phyloP scores from a whole-genome alignment of 176 grass and related monocot species.

The Zizania latifolia region DNA sequence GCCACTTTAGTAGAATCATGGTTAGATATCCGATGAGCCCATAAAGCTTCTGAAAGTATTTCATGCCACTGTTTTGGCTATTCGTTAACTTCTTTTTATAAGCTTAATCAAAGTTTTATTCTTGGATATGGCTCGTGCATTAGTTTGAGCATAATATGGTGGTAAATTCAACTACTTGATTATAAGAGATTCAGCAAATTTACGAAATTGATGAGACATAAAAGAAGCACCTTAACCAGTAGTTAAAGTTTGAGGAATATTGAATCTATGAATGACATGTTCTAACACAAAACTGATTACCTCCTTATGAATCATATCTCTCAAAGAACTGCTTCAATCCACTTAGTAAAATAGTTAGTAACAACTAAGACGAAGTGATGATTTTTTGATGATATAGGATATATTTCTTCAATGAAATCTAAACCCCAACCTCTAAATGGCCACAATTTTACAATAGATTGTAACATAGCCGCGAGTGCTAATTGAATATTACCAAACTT shows the following conservation, averaged over 20 bases:
- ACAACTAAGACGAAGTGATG: neutral
- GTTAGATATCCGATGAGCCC: constrained; percentile 21
- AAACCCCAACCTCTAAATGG: neutral
- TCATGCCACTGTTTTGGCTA: constrained; percentile 16
- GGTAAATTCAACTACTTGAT: constrained; percentile 2
- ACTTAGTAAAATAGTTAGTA: neutral
- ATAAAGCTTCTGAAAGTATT: constrained; percentile 9
- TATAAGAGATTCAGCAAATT: neutral
- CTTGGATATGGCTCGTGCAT: neutral
- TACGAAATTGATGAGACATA: constrained; percentile 11
- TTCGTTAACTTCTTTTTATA: neutral
- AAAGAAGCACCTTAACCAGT: constrained; percentile 3
- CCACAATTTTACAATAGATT: neutral
- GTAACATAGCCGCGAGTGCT: neutral
- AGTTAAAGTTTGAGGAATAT: neutral
- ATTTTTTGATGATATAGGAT: neutral
- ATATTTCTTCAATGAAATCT: neutral
- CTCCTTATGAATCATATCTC: neutral
- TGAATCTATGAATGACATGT: neutral
- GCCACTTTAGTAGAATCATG: neutral
- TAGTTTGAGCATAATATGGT: constrained; percentile 8
- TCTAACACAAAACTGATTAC: neutral
- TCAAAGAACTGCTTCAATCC: neutral
- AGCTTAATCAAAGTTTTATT: constrained; percentile 8
- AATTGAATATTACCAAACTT: neutral